Evolutionary conservation across 1,139 yeast species (phyloP), one percentile per base, ranked within the genome.

Genomic region (Candida albicans): DNA sequence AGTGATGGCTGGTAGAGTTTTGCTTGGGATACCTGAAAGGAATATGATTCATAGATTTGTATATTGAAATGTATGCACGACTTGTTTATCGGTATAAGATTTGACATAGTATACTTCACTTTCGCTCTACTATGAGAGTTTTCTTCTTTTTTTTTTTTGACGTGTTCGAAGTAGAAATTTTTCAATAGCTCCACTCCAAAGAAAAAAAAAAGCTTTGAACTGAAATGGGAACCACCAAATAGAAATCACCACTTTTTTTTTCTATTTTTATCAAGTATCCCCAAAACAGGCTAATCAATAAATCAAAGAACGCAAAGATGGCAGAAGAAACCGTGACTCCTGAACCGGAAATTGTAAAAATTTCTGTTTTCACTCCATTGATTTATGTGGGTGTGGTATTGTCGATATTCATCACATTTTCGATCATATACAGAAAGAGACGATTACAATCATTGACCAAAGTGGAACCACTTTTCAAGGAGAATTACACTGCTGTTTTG

Each of bases 321-420:
- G 49, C 52, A 5, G 52, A 49, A 41, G 52, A 49, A 33, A 47
- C 52, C 10, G 33, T 40, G 14, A 33, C 34, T 10, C 52, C 51
- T 12, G 45, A 42, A 37, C 48, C 51, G 11, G 51, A 50, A 22
- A 42, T 46, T 32, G 55, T 61, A 47, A 71, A 73, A 52, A 79
- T 90, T 51, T 87, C 96, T n/a, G 80, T 91, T 33, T 81, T 79
- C 61, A 88, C 96, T 12, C 98, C 99, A 26, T 63, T 93, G 47
- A 69, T 87, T 37, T 93, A 93, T 61, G 84, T 89, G 46, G 83
- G 78, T 5, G 79, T 90, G 26, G 68, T 93, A 50, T 61, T 90
- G 39, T 61, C 88, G 3, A 79, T 93, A n/a, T 75, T 91, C 49
- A 70, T 82, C 35, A 67, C 82, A n/a, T 91, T 93, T 61, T 82